Evolutionary conservation across 495 filamentous ascomycete genomes (phyloP), one percentile per base, ranked within the genome.

Genomic region (Amorphotheca resinae): DNA sequence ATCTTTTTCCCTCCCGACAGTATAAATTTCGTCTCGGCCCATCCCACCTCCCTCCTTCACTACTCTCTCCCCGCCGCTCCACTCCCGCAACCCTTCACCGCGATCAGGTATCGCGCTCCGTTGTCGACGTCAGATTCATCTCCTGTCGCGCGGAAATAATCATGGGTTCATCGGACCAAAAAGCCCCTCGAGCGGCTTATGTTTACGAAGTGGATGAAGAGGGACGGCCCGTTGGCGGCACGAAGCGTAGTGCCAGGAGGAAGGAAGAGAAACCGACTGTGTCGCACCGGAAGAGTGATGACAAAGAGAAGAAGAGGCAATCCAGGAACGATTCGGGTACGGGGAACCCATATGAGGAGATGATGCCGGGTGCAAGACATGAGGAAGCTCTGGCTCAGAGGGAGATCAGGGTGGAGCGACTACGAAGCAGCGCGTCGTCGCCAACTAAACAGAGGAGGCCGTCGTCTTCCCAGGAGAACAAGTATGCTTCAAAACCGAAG

Each of bases 171-270:
- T 16, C 17, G 11, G 22, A 35, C 17, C 17, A 4, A n/a, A 52
- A 38, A 34, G 8, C 18, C 33, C 34, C 44, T 0, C 33, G 36
- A 17, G 36, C 45, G 4, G 68, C 69, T 51, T 68, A 61, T 53
- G 59, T 70, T 22, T 65, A 70, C 33, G 71, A 74, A 44, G 63
- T 54, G 9, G 71, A 67, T 39, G 63, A 73, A 54, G 63, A 69
- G 22, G 69, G 64, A 31, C 58, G 59, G 21, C 25, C 54, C 21
- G 58, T 68, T 12, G 25, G 11, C 5, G 68, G 60, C 34, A 59
- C 58, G 22, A 44, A 52, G 46, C 62, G 53, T 31, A 59, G 61
- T 56, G 59, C 64, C 12, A 28, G 41, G 17, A 48, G 39, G 9
- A 46, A 35, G 37, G 30, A 49, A n/a, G 32, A 16, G 7, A 52